Conservation (phyloP, 1,284 basidiomycete genomes). For the Sphaerobolus stellatus region DNA sequence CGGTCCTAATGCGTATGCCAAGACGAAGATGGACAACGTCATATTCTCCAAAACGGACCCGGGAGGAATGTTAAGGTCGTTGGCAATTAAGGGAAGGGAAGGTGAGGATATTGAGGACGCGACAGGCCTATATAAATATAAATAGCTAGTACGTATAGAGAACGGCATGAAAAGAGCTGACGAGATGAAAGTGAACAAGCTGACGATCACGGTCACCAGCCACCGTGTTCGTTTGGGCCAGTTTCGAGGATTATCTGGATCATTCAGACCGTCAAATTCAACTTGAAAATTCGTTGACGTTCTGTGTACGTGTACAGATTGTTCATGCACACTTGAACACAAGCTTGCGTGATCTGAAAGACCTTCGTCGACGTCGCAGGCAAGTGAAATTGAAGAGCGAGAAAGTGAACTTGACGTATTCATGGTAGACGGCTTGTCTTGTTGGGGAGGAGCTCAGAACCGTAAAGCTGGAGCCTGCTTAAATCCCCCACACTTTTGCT, state of each 20-base stretch:
- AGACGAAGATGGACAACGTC: slow-evolving; percentile 38
- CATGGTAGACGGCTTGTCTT: too few species aligned
- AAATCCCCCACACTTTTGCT: too few species aligned
- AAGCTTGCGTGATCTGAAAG: too few species aligned
- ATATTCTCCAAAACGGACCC: slow-evolving; percentile 36
- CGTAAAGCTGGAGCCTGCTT: too few species aligned
- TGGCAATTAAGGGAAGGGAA: slow-evolving; percentile 11
- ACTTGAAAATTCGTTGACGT: too few species aligned
- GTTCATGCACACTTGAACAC: too few species aligned
- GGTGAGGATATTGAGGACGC: slow-evolving; percentile 18
- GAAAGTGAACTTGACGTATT: too few species aligned
- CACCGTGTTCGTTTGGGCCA: slow-evolving; percentile 50
- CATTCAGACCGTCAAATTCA: slow-evolving; percentile 29
- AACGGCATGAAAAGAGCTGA: background rate
- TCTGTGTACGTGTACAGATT: too few species aligned
- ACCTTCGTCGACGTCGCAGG: too few species aligned
- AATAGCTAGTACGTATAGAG: background rate
- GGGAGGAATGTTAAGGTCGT: slow-evolving; percentile 7
- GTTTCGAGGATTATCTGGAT: slow-evolving; percentile 63
- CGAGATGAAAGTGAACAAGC: slow-evolving; percentile 52
- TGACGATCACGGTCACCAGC: slow-evolving; percentile 37
- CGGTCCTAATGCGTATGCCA: slow-evolving; percentile 44
- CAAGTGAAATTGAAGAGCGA: too few species aligned
- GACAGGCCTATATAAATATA: slow-evolving; percentile 8
- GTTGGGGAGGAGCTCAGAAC: too few species aligned